These are phyloP conservation scores for Monosporascus sp. DNA, from an alignment of 2,329 filamentous ascomycete species.

Conservation along the genomic window DNA sequence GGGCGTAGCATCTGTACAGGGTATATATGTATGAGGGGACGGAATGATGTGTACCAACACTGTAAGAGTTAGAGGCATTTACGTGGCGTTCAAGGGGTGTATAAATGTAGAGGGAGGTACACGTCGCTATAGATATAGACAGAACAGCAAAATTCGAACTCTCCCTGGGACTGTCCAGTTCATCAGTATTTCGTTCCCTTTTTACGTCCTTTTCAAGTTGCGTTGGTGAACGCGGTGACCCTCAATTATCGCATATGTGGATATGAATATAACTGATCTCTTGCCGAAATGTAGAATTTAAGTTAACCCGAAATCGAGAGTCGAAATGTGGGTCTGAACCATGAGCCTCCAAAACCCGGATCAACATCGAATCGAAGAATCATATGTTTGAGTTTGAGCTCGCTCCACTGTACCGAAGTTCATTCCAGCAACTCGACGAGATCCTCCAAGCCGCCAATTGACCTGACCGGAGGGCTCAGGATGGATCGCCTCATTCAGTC, in stretches of 20 bases:
- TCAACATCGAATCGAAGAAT: slow-evolving; percentile 6
- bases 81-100: slow-evolving; percentile 23
- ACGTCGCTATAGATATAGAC: slow-evolving; percentile 11
- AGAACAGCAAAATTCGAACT: not conserved
- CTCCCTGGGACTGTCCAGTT: too few species aligned
- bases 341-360: too few species aligned
- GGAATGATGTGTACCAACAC: slow-evolving; percentile 12
- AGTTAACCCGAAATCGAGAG: too few species aligned
- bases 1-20: not conserved
- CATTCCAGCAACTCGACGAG: not conserved
- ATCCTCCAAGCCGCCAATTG: not conserved
- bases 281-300: too few species aligned
- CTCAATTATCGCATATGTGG: too few species aligned
- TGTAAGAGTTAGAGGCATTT: slow-evolving; percentile 20
- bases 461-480: slow-evolving; percentile 1
- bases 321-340: not conserved
- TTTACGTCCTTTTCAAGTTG: too few species aligned
- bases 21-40: not conserved
- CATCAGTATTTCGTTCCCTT: too few species aligned
- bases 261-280: too few species aligned
- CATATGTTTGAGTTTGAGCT: not conserved
- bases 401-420: not conserved
- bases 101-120: slow-evolving; percentile 1
- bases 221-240: too few species aligned
- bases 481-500: slow-evolving; percentile 4